These are phyloP conservation scores for Cryptosporidium sp. DNA, from an alignment of 169 alveolate species.

Conservation along the genomic window DNA sequence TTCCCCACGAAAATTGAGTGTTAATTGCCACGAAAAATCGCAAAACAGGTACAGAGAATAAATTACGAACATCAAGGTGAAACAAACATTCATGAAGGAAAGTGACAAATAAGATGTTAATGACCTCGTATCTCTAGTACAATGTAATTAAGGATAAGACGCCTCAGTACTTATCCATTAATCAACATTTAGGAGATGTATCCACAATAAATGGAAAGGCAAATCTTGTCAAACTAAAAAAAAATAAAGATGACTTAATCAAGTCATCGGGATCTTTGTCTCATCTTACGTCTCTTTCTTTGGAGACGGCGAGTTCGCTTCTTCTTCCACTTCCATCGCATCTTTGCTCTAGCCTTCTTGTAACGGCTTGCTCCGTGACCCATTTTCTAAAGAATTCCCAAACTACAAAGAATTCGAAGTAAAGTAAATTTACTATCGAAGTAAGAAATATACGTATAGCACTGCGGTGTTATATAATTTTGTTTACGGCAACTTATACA, in stretches of 20 bases:
- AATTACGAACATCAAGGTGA: neutral
- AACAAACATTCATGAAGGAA: neutral
- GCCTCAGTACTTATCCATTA: neutral
- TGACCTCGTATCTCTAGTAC: constrained; percentile 1
- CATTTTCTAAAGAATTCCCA: constrained; percentile 77
- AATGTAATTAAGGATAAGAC: neutral
- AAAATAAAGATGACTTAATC: neutral
- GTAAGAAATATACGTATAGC: neutral
- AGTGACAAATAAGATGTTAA: constrained; percentile 14
- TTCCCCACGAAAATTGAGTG: too few species aligned
- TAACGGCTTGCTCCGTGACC: constrained; percentile 93
- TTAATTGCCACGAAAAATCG: too few species aligned
- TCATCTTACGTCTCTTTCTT: constrained; percentile 91
- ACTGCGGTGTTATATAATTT: neutral
- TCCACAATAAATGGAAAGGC: neutral
- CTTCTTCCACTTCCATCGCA: constrained; percentile 95
- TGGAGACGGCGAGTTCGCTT: constrained; percentile 92
- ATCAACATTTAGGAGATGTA: neutral
- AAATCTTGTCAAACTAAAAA: constrained; percentile 9
- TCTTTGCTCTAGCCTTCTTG: constrained; percentile 92
- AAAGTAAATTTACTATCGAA: neutral
- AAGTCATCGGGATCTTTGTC: constrained; percentile 89
- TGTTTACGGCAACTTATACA: neutral
- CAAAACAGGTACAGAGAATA: neutral
- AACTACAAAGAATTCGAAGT: neutral